Evolutionary conservation across 108 stramenopile species (phyloP).

Genomic region (Pseudonitzschia multiseries): DNA sequence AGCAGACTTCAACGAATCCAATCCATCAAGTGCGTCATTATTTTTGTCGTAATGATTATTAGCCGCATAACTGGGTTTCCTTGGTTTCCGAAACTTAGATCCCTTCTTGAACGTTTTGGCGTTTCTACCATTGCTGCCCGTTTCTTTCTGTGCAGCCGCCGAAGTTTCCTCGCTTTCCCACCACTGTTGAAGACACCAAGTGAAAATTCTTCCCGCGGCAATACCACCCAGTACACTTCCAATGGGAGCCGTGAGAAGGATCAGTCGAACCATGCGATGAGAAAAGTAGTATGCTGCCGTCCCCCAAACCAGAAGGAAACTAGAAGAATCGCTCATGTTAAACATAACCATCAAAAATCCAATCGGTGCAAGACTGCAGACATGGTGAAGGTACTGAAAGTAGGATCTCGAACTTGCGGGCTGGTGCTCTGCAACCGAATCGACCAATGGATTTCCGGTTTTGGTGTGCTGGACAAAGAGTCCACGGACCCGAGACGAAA

Average conservation of each 20-base stretch:
- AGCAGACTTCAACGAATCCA: slow-evolving; percentile 52
- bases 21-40: slow-evolving; percentile 36
- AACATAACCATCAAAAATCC: slow-evolving; percentile 86
- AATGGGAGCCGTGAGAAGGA: slow-evolving; percentile 93
- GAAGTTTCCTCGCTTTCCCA: slow-evolving; percentile 34
- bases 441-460: slow-evolving; percentile 91
- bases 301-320: slow-evolving; percentile 92
- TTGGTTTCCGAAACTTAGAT: slow-evolving; percentile 56
- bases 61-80: slow-evolving; percentile 28
- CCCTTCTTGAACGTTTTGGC: slow-evolving; percentile 39
- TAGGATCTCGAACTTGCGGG: slow-evolving; percentile 92
- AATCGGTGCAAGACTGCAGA: slow-evolving; percentile 90
- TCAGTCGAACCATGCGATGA: slow-evolving; percentile 96
- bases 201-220: slow-evolving; percentile 76
- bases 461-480: slow-evolving; percentile 92
- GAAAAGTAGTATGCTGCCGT: slow-evolving; percentile 93
- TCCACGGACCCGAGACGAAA: slow-evolving; percentile 80
- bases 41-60: slow-evolving; percentile 14
- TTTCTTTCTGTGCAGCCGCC: not conserved
- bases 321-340: slow-evolving; percentile 75
- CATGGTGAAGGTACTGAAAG: slow-evolving; percentile 95
- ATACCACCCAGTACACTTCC: slow-evolving; percentile 87
- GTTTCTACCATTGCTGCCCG: slow-evolving; percentile 4
- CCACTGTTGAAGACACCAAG: slow-evolving; percentile 69
- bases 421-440: slow-evolving; percentile 97